Conservation (phyloP, 768 basidiomycete species). For the Tulasnella sp. region DNA sequence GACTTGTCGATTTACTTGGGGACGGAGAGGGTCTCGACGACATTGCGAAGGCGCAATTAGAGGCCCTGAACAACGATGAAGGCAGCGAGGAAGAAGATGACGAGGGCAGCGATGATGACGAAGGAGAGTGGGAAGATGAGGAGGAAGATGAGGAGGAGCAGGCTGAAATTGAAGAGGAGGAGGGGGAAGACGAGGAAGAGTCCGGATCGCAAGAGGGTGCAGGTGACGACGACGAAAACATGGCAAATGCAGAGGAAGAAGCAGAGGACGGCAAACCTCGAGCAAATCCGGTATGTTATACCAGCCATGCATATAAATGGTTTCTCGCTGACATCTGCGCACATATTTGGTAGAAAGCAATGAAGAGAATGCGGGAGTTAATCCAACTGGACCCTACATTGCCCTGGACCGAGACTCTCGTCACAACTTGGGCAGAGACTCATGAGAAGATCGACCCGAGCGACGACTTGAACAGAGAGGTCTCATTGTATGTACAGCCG, state of each 20-base stretch:
- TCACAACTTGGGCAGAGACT: slow-evolving; percentile 64
- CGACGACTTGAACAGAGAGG: slow-evolving; percentile 90
- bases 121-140: slow-evolving; percentile 32
- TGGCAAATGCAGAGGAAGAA: slow-evolving; percentile 39
- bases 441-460: slow-evolving; percentile 68
- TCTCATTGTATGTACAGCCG: slow-evolving; percentile 75
- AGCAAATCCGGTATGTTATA: slow-evolving; percentile 50
- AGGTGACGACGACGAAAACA: slow-evolving; percentile 36
- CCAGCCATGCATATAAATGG: not conserved
- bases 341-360: slow-evolving; percentile 52
- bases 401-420: slow-evolving; percentile 81
- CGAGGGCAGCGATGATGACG: slow-evolving; percentile 37
- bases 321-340: not conserved
- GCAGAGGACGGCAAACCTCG: slow-evolving; percentile 53
- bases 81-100: slow-evolving; percentile 33
- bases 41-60: slow-evolving; percentile 56
- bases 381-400: slow-evolving; percentile 70
- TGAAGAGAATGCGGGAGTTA: slow-evolving; percentile 73
- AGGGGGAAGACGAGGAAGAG: slow-evolving; percentile 37
- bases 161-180: slow-evolving; percentile 32
- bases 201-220: slow-evolving; percentile 28
- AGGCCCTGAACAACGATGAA: slow-evolving; percentile 41
- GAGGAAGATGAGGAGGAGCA: slow-evolving; percentile 36
- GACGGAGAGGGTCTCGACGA: slow-evolving; percentile 64
- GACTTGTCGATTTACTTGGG: slow-evolving; percentile 53